These are phyloP conservation scores for Turnera subulata DNA, from an alignment of 345 rosid species.

Conservation along the genomic window DNA sequence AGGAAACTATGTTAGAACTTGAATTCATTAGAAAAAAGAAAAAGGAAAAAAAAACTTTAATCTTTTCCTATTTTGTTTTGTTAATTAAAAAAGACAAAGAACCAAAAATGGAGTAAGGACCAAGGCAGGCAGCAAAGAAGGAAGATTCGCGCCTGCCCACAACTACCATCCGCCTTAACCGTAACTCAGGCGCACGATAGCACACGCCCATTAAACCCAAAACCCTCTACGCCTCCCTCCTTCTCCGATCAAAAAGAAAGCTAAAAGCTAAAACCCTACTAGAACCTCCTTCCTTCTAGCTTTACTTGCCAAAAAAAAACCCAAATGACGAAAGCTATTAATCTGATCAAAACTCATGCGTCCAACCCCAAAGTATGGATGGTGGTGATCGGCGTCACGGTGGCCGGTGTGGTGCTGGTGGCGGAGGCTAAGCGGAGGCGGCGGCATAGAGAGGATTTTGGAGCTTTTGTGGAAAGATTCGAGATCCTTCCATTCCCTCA, in stretches of 20 bases:
- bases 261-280: slow-evolving; percentile 8
- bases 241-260: background rate
- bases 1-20: too few species aligned
- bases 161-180: background rate
- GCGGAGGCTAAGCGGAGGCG: slow-evolving; percentile 65
- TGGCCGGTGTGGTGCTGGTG: slow-evolving; percentile 64
- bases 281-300: slow-evolving; percentile 1
- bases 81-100: too few species aligned
- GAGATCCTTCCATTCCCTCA: slow-evolving; percentile 72
- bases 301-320: too few species aligned
- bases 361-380: slow-evolving; percentile 74
- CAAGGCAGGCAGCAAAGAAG: too few species aligned
- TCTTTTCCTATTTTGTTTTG: too few species aligned
- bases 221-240: background rate
- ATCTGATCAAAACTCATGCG: slow-evolving; percentile 38
- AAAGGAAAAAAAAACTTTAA: too few species aligned
- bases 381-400: slow-evolving; percentile 64
- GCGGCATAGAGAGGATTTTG: slow-evolving; percentile 51
- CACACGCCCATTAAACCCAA: background rate
- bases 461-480: slow-evolving; percentile 71
- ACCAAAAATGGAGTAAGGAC: too few species aligned
- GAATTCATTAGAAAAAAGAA: too few species aligned
- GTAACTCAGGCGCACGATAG: slow-evolving; percentile 2
- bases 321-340: slow-evolving; percentile 43
- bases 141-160: background rate